These are phyloP conservation scores for Diaporthe citrichinensis DNA, from an alignment of 2,329 filamentous ascomycete genomes.

Conservation along the genomic window DNA sequence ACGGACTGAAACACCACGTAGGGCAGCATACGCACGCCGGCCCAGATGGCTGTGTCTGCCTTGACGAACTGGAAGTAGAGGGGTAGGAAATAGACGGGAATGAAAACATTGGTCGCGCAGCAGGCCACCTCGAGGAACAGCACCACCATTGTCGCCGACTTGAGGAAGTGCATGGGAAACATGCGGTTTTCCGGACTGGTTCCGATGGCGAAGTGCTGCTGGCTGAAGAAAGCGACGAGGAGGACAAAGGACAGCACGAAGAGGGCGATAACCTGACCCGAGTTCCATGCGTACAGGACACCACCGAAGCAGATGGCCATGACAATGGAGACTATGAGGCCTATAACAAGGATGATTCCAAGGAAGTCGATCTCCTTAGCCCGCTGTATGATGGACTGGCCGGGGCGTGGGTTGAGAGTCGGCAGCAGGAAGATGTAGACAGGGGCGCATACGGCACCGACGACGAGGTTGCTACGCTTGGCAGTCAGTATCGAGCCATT, in stretches of 20 bases:
- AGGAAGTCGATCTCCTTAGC: background rate
- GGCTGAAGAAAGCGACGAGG: background rate
- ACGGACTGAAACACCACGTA: slow-evolving; percentile 48
- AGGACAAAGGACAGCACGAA: background rate
- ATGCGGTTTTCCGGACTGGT: background rate
- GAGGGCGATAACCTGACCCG: background rate
- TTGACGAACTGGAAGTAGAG: slow-evolving; percentile 64
- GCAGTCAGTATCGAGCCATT: background rate
- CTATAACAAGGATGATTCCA: background rate
- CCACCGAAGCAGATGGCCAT: background rate
- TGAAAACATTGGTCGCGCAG: background rate
- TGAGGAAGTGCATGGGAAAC: slow-evolving; percentile 4
- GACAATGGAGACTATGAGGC: background rate
- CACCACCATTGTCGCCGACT: background rate
- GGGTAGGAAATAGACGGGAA: slow-evolving; percentile 62
- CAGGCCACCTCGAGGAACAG: slow-evolving; percentile 3
- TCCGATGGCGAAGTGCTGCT: background rate
- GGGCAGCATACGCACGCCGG: slow-evolving; percentile 57
- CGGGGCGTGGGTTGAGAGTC: background rate
- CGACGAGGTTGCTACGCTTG: background rate
- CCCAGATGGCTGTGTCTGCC: slow-evolving; percentile 56
- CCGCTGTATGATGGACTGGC: background rate
- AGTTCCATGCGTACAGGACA: background rate
- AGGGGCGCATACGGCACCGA: background rate
- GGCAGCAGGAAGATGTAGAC: background rate